Base-by-base conservation (phyloP, 225 moss, liverwort and hornwort species). In the Marchantia polymorpha region DNA sequence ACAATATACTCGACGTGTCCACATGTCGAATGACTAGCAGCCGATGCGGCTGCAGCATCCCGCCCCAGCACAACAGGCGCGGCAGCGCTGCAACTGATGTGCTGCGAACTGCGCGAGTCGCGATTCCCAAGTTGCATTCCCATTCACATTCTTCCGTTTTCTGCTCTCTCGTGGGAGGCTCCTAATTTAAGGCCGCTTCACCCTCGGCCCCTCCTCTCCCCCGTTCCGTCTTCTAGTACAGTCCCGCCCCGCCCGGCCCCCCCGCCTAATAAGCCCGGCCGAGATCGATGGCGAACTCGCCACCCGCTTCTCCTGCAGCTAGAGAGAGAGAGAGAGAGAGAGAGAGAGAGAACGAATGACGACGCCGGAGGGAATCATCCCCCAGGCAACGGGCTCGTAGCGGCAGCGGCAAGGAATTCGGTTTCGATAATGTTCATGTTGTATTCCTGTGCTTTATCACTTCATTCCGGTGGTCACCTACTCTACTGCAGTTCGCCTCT, bases 171-270 rank as follows among this genome's bases (percentile, higher is more conserved):
- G 13, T 72, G 39, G 49, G 27, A 14, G 7, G 12, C 71, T 72
- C 71, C 71, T 72, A 51, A 72, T 72, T 29, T 72, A 72, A 72
- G 71, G 71, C 71, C 49, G 49, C 46, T 20, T 39, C 31, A 11
- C 67, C 70, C 48, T 46, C n/a, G 50, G 49, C 23, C 71, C 4
- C 39, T 50, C 49, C 48, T 46, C 70, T 22, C 46, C 16, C 10
- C 46, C 20, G 12, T 46, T 22, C 31, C 12, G 65, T n/a, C 49
- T 16, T 4, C 26, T 12, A 17, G n/a, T 30, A 14, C 67, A 12
- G 27, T 30, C 14, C 66, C 31, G 27, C 23, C 67, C 67, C 29
- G 27, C 31, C 67, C 26, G 26, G 19, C 56, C 56, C 56, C 6
- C 65, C 65, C 25, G 65, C 65, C 65, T 67, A 12, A 29, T 67